Conservation (phyloP, 306 rosid genomes). For the Begonia peltatifolia region DNA sequence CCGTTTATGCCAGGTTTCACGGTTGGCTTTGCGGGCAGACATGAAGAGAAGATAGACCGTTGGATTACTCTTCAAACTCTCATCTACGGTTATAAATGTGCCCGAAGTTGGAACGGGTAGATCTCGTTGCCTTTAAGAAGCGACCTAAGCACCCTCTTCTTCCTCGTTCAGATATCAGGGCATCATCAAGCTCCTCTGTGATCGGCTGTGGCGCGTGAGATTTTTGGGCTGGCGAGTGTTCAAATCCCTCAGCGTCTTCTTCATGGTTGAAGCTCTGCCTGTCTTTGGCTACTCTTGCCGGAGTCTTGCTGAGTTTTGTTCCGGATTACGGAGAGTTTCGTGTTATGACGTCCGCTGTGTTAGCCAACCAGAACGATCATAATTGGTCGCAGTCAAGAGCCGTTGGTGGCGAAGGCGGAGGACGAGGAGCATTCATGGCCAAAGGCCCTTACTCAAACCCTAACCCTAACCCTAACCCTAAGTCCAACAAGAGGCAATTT, state of each 20-base stretch:
- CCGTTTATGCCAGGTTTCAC: conserved; percentile 43
- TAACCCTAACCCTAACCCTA: conserved; percentile 53
- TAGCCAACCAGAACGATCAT: conserved; percentile 58
- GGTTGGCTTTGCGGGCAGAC: conserved; percentile 32
- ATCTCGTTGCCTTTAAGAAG: conserved; percentile 81
- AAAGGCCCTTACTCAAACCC: conserved; percentile 56
- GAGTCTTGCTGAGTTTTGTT: conserved; percentile 21
- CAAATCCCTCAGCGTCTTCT: conserved; percentile 4
- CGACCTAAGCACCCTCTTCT: conserved; percentile 24
- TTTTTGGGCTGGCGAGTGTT: not conserved
- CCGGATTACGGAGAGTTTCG: conserved; percentile 12
- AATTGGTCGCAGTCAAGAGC: conserved; percentile 54
- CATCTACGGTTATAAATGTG: conserved; percentile 9
- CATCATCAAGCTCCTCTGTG: conserved; percentile 13
- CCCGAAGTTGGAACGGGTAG: conserved; percentile 63
- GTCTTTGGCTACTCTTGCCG: conserved; percentile 30
- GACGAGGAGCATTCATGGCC: conserved; percentile 77
- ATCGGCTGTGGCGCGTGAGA: conserved; percentile 13
- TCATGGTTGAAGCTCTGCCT: conserved; percentile 24
- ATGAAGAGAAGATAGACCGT: conserved; percentile 1
- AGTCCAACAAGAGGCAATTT: conserved; percentile 29
- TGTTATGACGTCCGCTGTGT: conserved; percentile 73
- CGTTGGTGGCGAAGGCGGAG: conserved; percentile 34
- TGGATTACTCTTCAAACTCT: conserved; percentile 2
- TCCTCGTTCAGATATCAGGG: conserved; percentile 73